Base-by-base conservation (phyloP, 179 eudicot genomes). In the Gypsophila paniculata region DNA sequence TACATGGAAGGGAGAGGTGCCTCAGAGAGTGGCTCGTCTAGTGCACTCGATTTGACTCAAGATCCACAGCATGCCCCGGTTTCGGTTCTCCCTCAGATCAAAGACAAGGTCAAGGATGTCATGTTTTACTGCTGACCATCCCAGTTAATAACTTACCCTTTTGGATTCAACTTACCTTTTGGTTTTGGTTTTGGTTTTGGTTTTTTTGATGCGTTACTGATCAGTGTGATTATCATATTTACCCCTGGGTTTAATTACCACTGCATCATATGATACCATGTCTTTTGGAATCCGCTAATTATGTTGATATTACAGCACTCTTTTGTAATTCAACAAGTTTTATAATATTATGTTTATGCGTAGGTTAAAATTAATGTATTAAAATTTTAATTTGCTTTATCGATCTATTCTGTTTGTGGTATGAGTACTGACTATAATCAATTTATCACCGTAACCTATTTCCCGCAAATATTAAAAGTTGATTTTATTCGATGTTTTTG, bases 11-110 rank as follows among this genome's bases (percentile, higher is more conserved):
- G 84, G 5, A 75, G 61, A 8, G 4, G 57, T 0, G 0, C 77
- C 39, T 78, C 82, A 0, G 93, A 85, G 2, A 75, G 84, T 6
- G 92, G 78, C 12, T 88, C 98, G 0, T 74, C 80, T 23, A 78
- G 78, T 14, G 73, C 65, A 1, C 61, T 80, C 15, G 77, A 80
- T n/a, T 13, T 78, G 64, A 77, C 29, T 13, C 51, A 48, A n/a
- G 75, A 65, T 0, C 44, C 15, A 7, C 38, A 29, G 59, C 29
- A 49, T 1, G 42, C 21, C 6, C 82, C 55, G 39, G 73, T 83
- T 1, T 55, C 79, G 2, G 0, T 42, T 8, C 80, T 89, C 1
- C 97, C 95, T 0, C 65, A 21, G 5, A 76, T 89, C n/a, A 85
- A 72, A n/a, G 90, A 81, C 0, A 89, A 81, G 25, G 91, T 87